These are phyloP conservation scores for Colletotrichum tanaceti DNA, from an alignment of 2,329 filamentous ascomycete genomes.

Conservation along the genomic window DNA sequence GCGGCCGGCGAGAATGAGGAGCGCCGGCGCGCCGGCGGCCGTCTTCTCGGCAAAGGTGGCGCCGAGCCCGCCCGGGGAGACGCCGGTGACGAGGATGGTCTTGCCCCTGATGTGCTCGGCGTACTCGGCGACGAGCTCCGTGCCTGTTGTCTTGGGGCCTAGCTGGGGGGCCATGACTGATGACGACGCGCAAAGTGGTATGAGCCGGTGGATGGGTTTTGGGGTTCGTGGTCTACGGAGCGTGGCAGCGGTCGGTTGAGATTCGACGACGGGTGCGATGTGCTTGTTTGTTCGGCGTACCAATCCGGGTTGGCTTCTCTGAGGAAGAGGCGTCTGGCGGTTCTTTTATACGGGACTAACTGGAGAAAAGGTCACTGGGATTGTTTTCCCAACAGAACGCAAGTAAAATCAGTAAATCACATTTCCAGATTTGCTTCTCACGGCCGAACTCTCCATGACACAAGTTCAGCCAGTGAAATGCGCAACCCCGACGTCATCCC, in stretches of 20 bases:
- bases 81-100: conserved; percentile 56
- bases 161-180: conserved; percentile 24
- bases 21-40: conserved; percentile 53
- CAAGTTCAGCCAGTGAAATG: too few species aligned
- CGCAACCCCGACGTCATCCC: not conserved
- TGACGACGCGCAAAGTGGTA: not conserved
- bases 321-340: not conserved
- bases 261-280: not conserved
- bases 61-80: conserved; percentile 55
- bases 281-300: not conserved
- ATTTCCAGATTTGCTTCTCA: not conserved
- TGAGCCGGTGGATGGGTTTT: too few species aligned
- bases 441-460: too few species aligned
- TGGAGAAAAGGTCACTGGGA: not conserved
- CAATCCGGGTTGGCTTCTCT: not conserved
- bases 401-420: not conserved
- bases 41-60: conserved; percentile 51
- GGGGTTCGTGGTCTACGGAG: not conserved
- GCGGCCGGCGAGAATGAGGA: conserved; percentile 61
- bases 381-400: not conserved
- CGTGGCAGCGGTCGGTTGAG: too few species aligned
- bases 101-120: conserved; percentile 50
- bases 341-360: not conserved
- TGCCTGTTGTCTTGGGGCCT: conserved; percentile 41
- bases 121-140: conserved; percentile 47